Conservation (phyloP, 768 basidiomycete species). For the Naganishia randhawae region DNA sequence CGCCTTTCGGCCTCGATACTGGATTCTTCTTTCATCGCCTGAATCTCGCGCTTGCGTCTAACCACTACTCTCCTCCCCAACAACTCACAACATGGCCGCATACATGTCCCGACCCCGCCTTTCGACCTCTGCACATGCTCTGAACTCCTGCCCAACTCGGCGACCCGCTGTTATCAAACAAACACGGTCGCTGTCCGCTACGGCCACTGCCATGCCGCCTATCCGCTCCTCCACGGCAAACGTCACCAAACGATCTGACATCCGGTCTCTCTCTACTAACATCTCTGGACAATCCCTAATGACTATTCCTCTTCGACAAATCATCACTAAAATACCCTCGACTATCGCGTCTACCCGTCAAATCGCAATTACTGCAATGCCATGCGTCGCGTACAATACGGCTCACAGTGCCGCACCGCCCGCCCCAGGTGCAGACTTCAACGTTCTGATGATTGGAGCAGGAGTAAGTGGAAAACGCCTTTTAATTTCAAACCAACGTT, state of each 20-base stretch:
- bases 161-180: background rate
- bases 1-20: background rate
- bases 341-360: conserved; percentile 31
- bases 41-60: background rate
- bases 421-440: conserved; percentile 66
- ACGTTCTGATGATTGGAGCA: conserved; percentile 90
- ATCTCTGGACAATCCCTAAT: conserved; percentile 8
- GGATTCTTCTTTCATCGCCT: background rate
- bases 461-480: conserved; percentile 53
- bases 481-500: background rate
- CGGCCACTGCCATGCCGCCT: conserved; percentile 16
- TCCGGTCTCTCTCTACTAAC: conserved; percentile 7
- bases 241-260: background rate
- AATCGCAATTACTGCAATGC: conserved; percentile 45
- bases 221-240: conserved; percentile 6
- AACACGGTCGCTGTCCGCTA: conserved; percentile 1
- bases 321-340: conserved; percentile 14
- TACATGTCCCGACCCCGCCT: background rate
- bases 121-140: background rate
- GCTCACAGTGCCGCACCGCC: conserved; percentile 49
- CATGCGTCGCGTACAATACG: conserved; percentile 31
- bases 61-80: background rate
- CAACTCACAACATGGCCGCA: background rate
- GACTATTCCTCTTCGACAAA: background rate
- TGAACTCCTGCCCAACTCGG: background rate